Base-by-base conservation (phyloP, 352 stramenopile species). In the Pythium chondricola region DNA sequence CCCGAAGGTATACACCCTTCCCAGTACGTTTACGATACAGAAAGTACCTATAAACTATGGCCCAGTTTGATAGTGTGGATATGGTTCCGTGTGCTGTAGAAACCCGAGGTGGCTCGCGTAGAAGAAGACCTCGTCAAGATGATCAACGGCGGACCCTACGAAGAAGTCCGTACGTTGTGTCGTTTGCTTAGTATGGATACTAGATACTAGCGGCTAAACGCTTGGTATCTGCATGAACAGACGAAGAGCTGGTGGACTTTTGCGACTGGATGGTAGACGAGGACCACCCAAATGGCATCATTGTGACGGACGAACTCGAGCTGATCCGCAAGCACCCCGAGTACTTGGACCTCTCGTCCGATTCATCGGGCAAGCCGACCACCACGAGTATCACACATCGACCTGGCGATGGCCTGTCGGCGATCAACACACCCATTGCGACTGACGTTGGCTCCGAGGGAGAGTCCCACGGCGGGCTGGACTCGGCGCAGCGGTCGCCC, bases 201-300 rank as follows among this genome's bases (percentile, higher is more conserved):
- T 5, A 21, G 24, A 3, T 16, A 14, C 36, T 16, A 3, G 20
- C 36, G 4, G 16, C 17, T 29, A 17, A 25, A 9, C n/a, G 14
- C 5, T n/a, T 5, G n/a, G n/a, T 47, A 17, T 16, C n/a, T 30
- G 6, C 13, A 40, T 30, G 8, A 4, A 10, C 17, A 78, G 71
- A 92, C 37, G 80, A 92, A 60, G 83, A 94, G 43, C 62, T 94
- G 8, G 83, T 94, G 26, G 81, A 92, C 46, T 94, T 83, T 29
- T 86, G 81, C 52, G 80, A 92, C 49, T 94, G 81, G 80, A 94
- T 94, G 83, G 61, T 75, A 18, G 76, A 89, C 46, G 76, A 80
- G 16, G 69, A 83, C 16, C 65, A 88, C 48, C 83, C 83, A 5
- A 75, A 84, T 37, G 75, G 75, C 0, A 67, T 88, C 31, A 71